Conservation (phyloP, 306 rosid genomes). For the Cicer arietinum region DNA sequence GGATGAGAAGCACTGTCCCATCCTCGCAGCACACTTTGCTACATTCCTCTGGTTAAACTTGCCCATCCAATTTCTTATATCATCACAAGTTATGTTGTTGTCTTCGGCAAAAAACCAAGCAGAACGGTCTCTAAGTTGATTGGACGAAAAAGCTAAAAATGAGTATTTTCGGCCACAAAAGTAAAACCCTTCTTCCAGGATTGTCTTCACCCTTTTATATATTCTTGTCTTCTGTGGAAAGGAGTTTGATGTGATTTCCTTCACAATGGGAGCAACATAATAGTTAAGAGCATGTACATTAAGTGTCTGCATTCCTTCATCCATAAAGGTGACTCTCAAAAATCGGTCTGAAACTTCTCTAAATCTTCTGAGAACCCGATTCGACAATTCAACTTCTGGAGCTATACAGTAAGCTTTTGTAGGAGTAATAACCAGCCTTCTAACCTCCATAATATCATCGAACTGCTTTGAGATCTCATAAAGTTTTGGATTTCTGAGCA, state of each 20-base stretch:
- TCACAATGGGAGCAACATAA: constrained; percentile 78
- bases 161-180: constrained; percentile 72
- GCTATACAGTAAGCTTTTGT: constrained; percentile 81
- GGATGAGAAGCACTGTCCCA: constrained; percentile 91
- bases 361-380: constrained; percentile 75
- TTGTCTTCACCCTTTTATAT: constrained; percentile 58
- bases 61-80: constrained; percentile 75
- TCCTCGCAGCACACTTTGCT: constrained; percentile 91
- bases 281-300: constrained; percentile 62
- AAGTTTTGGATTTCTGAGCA: constrained; percentile 70
- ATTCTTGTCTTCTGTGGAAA: constrained; percentile 66
- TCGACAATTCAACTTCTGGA: constrained; percentile 83
- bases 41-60: constrained; percentile 56
- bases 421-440: constrained; percentile 87
- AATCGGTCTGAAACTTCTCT: constrained; percentile 75
- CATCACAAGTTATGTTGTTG: constrained; percentile 14
- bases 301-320: constrained; percentile 84
- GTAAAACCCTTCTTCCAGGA: constrained; percentile 67
- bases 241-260: constrained; percentile 64
- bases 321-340: constrained; percentile 88
- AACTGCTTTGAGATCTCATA: constrained; percentile 57
- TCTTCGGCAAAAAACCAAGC: constrained; percentile 90
- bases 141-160: constrained; percentile 84
- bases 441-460: constrained; percentile 72
- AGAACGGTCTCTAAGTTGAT: constrained; percentile 86